These are phyloP conservation scores for Thelephora terrestris DNA, from an alignment of 1,284 basidiomycete genomes.

Conservation along the genomic window DNA sequence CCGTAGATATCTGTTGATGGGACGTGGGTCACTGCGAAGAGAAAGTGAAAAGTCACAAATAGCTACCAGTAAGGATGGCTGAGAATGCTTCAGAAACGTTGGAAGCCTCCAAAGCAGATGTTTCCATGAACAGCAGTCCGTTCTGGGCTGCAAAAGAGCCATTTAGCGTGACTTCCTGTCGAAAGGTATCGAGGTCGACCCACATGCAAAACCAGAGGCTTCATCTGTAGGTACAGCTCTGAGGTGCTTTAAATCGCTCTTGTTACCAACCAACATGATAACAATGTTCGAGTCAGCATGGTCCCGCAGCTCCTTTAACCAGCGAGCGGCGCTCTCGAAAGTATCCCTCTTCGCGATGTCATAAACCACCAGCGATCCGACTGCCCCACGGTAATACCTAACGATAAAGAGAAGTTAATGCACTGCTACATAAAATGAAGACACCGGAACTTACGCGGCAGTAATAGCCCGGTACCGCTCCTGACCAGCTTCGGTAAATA, in stretches of 20 bases:
- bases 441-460: conserved; percentile 63
- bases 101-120: conserved; percentile 97
- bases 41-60: conserved; percentile 4
- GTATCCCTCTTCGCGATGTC: conserved; percentile 94
- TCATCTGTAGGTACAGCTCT: conserved; percentile 95
- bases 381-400: conserved; percentile 97
- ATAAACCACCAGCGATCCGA: conserved; percentile 87
- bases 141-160: conserved; percentile 48
- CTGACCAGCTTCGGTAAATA: conserved; percentile 67
- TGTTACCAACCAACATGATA: conserved; percentile 93
- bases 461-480: conserved; percentile 99
- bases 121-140: conserved; percentile 93
- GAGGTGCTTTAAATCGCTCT: conserved; percentile 97
- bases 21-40: background rate
- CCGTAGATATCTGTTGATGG: conserved; percentile 78
- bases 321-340: conserved; percentile 92
- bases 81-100: conserved; percentile 98
- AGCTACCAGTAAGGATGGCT: conserved; percentile 83
- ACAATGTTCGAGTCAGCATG: conserved; percentile 91
- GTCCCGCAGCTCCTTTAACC: conserved; percentile 97
- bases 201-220: conserved; percentile 78
- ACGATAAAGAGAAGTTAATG: background rate
- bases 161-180: background rate
- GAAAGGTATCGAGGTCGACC: conserved; percentile 22
- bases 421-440: background rate